Evolutionary conservation across 345 rosid genomes (phyloP), one percentile per base, ranked within the genome.

Genomic region (Clarkia xantiana): DNA sequence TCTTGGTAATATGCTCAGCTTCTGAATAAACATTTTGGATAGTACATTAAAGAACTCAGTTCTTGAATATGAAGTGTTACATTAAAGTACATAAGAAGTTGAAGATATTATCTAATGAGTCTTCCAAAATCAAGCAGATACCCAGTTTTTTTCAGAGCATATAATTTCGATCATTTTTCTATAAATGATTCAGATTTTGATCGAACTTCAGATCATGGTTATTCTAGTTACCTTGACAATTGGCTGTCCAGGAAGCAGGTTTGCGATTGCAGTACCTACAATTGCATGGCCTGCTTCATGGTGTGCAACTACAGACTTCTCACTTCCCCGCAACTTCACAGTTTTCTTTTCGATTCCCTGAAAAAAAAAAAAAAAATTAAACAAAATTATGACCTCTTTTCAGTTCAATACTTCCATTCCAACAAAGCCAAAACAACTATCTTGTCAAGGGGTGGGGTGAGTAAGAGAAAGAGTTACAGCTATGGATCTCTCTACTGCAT

Each of bases 281-380:
- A 93, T 81, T 5, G 96, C 99, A 68, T 93, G 99, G 11, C 99
- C 99, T 52, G 86, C 96, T 77, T 93, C 96, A 64, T 93, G 96
- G 18, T 86, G 84, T 55, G 99, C 96, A 62, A 93, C 95, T 15
- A 87, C 99, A 55, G 81, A 94, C 72, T 77, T 93, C 75, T 87
- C 96, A 51, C 64, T 65, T 45, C 95, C 95, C 54, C 82, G 74
- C 65, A 93, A 64, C 71, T 82, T 87, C 63, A 84, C 76, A 47
- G 87, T 77, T 75, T 93, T 93, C 79, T 93, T 93, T 74, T 93
- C 96, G 63, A 93, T 87, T 47, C 96, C 99, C 96, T 87, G 63
- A 1, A 34, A 64, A 3, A 67, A n/a, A n/a, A n/a, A n/a, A n/a
- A n/a, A n/a, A n/a, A n/a, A n/a, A n/a, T n/a, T n/a, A n/a, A n/a